Base-by-base conservation (phyloP, 2,329 filamentous ascomycete genomes). In the Apiospora hydei region DNA sequence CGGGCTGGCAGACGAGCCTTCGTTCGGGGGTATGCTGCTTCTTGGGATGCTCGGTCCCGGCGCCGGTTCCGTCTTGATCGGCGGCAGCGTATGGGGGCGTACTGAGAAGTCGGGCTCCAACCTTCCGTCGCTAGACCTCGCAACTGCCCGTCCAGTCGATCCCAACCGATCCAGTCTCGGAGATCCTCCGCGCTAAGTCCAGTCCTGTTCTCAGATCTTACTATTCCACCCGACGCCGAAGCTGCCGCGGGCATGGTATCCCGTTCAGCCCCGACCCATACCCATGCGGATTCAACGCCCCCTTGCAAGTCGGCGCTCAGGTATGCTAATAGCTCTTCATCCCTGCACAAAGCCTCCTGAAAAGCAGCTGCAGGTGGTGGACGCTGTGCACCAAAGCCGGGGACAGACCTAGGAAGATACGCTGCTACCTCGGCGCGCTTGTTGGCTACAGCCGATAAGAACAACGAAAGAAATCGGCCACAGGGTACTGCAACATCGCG, bases 271-370 rank as follows among this genome's bases (percentile, higher is more conserved):
- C 88, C 87, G 77, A 88, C 83, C 96, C 95, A 98, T 4, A 95
- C 89, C 96, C 96, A 98, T 16, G 92, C 91, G 47, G 90, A 90
- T 70, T 95, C 92, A 0, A 88, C 86, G n/a, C 88, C 90, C 1
- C 92, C 93, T 82, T 98, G 96, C 77, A 97, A 86, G 82, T 98
- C 96, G 0, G 92, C 93, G 43, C 93, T 96, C 0, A 93, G 90
- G 77, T 98, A 98, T 0, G 92, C 94, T 41, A 98, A 84, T 76
- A 98, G 88, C 80, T 98, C 96, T 79, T 98, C 95, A 77, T 99
- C 95, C 3, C 87, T 85, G 66, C 85, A 68, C 24, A 88, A 76
- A 0, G 80, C 78, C 4, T 86, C 84, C 69, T 83, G 82, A 4
- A 80, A 57, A 34, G 74, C 70, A 41, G 76, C 38, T 69, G 68